These are phyloP conservation scores for Fusarium nurragi DNA, from an alignment of 2,329 filamentous ascomycete genomes.

Conservation along the genomic window DNA sequence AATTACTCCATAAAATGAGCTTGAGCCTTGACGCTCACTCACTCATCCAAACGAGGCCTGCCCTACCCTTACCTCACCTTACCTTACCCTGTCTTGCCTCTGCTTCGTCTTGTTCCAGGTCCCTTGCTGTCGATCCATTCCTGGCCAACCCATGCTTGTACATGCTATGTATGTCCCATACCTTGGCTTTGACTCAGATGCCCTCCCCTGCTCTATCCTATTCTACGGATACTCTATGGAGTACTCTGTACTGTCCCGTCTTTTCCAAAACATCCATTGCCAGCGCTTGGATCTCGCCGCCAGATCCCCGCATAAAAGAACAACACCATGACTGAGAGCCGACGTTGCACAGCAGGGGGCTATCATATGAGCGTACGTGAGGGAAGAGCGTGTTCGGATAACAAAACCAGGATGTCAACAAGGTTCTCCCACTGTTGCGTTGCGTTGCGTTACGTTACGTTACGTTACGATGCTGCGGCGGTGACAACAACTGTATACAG, in stretches of 20 bases:
- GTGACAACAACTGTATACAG: background rate
- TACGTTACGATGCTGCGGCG: slow-evolving; percentile 3
- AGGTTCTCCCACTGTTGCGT: slow-evolving; percentile 1
- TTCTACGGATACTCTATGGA: background rate
- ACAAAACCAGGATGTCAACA: slow-evolving; percentile 10
- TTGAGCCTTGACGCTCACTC: slow-evolving; percentile 15
- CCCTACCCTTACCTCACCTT: slow-evolving; percentile 3
- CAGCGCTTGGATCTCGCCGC: slow-evolving; percentile 25
- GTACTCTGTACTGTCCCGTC: background rate
- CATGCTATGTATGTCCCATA: background rate
- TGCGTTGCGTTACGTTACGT: background rate
- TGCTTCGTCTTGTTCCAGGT: slow-evolving; percentile 21
- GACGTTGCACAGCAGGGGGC: slow-evolving; percentile 38
- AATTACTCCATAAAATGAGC: slow-evolving; percentile 22
- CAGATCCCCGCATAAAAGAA: slow-evolving; percentile 31
- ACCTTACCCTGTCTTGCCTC: slow-evolving; percentile 16
- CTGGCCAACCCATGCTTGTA: slow-evolving; percentile 20
- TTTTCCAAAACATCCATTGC: slow-evolving; percentile 2
- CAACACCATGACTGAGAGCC: slow-evolving; percentile 20
- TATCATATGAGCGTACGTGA: slow-evolving; percentile 21
- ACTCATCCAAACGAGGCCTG: slow-evolving; percentile 28
- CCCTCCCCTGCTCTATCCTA: slow-evolving; percentile 7
- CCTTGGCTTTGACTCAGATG: slow-evolving; percentile 30
- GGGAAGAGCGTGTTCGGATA: slow-evolving; percentile 5
- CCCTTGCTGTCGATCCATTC: slow-evolving; percentile 38